Conservation (phyloP, 805 yeast species). For the Lipomyces anomalus region DNA sequence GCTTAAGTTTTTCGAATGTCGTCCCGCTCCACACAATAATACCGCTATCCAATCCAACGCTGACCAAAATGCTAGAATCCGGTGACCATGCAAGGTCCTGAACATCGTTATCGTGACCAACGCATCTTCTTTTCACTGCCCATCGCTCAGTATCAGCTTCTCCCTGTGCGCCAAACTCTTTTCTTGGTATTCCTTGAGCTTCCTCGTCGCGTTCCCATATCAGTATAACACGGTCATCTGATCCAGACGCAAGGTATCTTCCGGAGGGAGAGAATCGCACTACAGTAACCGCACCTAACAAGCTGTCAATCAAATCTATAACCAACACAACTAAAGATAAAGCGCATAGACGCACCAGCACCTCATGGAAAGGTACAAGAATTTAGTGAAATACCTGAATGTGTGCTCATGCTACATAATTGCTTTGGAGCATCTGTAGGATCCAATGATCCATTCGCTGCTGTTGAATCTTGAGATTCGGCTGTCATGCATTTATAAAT, state of each 20-base stretch:
- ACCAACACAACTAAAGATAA: no score
- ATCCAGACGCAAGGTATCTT: slow-evolving; percentile 84
- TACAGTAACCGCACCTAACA: slow-evolving; percentile 67
- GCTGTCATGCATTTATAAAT: slow-evolving; percentile 56
- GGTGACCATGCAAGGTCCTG: slow-evolving; percentile 99
- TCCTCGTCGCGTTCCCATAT: slow-evolving; percentile 91
- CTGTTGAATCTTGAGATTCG: slow-evolving; percentile 16
- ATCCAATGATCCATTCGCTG: neutral
- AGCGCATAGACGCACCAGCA: no score
- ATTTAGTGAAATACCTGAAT: slow-evolving; percentile 54
- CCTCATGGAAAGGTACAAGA: no score
- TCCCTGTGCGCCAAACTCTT: slow-evolving; percentile 55
- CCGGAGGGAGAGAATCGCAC: slow-evolving; percentile 92
- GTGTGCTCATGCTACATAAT: slow-evolving; percentile 85
- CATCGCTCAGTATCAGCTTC: slow-evolving; percentile 82
- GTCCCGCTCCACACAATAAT: slow-evolving; percentile 90
- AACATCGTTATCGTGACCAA: slow-evolving; percentile 95
- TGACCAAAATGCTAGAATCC: slow-evolving; percentile 80
- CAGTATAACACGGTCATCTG: slow-evolving; percentile 85
- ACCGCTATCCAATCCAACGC: slow-evolving; percentile 91
- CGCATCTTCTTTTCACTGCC: slow-evolving; percentile 86
- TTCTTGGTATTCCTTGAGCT: slow-evolving; percentile 38
- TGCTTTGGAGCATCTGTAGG: slow-evolving; percentile 38
- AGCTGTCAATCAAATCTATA: neutral
- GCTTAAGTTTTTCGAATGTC: slow-evolving; percentile 69